These are phyloP conservation scores for Salmacisia buchloeana DNA, from an alignment of 1,284 basidiomycete species.

Conservation along the genomic window DNA sequence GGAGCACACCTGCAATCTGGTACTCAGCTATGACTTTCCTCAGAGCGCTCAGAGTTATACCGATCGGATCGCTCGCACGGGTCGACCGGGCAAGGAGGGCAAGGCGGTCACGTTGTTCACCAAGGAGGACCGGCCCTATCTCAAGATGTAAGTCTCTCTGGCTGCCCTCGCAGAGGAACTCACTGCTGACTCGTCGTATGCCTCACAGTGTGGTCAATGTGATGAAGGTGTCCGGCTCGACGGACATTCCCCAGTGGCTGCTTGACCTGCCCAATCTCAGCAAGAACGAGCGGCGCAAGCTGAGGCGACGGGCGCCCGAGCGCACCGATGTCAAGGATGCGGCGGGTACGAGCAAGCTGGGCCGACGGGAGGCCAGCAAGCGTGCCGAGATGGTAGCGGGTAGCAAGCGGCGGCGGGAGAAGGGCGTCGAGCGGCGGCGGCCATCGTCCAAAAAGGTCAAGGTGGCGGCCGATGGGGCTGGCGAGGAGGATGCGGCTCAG, in stretches of 20 bases:
- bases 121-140: conserved; percentile 80
- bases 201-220: conserved; percentile 79
- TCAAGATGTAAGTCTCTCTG: conserved; percentile 69
- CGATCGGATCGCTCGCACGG: conserved; percentile 92
- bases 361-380: conserved; percentile 29
- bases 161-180: not conserved
- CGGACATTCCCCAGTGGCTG: conserved; percentile 47
- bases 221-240: conserved; percentile 71
- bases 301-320: conserved; percentile 70
- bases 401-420: conserved; percentile 27
- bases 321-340: conserved; percentile 53
- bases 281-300: conserved; percentile 75
- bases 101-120: conserved; percentile 94
- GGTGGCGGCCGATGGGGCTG: too few relatives aligned
- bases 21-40: conserved; percentile 71
- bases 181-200: not conserved
- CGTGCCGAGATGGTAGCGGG: conserved; percentile 39
- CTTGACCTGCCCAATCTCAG: conserved; percentile 66
- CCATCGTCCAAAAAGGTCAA: too few relatives aligned
- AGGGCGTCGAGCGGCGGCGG: not conserved
- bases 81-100: conserved; percentile 82
- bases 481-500: too few relatives aligned
- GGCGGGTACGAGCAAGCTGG: conserved; percentile 29
- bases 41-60: conserved; percentile 77
- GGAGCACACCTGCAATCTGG: conserved; percentile 79